A percentile compares a stretch with the other conserved stretches of the same genome.
Evolutionary conservation across 345 rosid genomes (phyloP).

Genomic region (Eucalyptus polyanthemos): DNA sequence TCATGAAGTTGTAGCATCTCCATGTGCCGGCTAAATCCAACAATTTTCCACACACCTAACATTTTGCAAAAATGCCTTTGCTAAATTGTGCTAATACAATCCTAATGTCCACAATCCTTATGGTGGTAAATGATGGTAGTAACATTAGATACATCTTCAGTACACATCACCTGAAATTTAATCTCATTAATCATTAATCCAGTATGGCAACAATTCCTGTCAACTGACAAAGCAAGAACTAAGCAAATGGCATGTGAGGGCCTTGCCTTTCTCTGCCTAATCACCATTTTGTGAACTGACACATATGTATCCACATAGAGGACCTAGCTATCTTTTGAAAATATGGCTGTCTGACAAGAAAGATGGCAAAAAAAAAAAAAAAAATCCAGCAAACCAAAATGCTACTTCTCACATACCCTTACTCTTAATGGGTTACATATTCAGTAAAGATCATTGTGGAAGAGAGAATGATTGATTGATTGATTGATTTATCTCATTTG

Average conservation of each 20-base stretch:
- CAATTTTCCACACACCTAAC: background rate
- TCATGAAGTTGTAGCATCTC: background rate
- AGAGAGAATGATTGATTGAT: background rate
- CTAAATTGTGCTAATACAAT: background rate
- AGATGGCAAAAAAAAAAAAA: background rate
- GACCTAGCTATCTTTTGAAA: background rate
- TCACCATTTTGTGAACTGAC: background rate
- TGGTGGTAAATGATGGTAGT: background rate
- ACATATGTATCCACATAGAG: background rate
- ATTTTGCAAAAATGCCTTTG: background rate
- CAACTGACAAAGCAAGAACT: background rate
- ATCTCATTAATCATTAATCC: background rate
- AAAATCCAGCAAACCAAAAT: no score
- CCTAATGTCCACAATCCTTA: background rate
- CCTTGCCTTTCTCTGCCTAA: background rate
- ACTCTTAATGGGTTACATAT: background rate
- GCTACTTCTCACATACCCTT: background rate
- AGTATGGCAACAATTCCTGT: background rate
- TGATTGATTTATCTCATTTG: background rate
- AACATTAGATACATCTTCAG: background rate
- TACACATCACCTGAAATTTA: background rate
- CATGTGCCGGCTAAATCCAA: background rate
- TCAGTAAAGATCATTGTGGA: background rate
- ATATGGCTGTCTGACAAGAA: background rate
- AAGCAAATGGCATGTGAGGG: background rate